phyloP scores from a whole-genome alignment of 2,329 filamentous ascomycete species.

The Epichloe glyceriae region DNA sequence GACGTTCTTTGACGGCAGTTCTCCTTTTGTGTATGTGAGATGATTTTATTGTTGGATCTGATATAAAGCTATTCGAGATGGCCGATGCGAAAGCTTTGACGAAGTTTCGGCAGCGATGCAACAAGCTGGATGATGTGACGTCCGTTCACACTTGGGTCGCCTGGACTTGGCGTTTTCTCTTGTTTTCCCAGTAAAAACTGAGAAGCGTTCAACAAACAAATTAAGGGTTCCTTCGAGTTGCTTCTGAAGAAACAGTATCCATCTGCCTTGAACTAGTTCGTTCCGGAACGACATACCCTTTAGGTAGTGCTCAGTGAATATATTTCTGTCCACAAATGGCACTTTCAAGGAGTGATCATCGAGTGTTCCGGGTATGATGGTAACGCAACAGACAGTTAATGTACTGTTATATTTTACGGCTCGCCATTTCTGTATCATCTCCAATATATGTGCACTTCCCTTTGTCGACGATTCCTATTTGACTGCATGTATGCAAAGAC shows the following conservation, averaged over 20 bases:
- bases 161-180: constrained; percentile 58
- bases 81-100: constrained; percentile 12
- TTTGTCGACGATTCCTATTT: not conserved
- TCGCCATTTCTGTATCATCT: not conserved
- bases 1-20: constrained; percentile 57
- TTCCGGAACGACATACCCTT: not conserved
- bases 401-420: not conserved
- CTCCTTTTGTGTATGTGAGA: no score
- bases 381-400: not conserved
- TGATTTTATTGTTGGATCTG: not conserved
- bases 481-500: not conserved
- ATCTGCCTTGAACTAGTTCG: not conserved
- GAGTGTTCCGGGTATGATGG: not conserved
- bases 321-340: not conserved
- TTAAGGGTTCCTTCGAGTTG: constrained; percentile 22
- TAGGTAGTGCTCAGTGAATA: not conserved
- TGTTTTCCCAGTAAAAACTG: constrained; percentile 69
- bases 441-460: not conserved
- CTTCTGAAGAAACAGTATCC: constrained; percentile 13
- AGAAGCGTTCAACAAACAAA: constrained; percentile 61
- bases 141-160: constrained; percentile 42
- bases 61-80: constrained; percentile 3
- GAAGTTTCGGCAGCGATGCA: constrained; percentile 47
- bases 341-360: not conserved
- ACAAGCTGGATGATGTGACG: constrained; percentile 42